Base-by-base conservation (phyloP, 495 filamentous ascomycete species). In the Pseudevernia furfuracea region DNA sequence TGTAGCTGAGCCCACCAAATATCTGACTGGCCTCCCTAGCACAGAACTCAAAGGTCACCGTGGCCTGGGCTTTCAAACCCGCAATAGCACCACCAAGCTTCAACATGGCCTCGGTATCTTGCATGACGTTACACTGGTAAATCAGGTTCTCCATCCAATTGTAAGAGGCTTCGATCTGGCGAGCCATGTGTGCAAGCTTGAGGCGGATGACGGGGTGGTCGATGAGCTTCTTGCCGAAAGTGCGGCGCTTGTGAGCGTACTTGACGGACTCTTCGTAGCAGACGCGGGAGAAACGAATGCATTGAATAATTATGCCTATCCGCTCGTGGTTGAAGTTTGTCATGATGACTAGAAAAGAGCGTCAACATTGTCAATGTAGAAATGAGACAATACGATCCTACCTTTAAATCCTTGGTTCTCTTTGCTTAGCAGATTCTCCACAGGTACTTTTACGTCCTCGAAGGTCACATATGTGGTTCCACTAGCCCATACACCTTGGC, bases 281-380 rank as follows among this genome's bases (percentile, higher is more conserved):
- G 65, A 98, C 94, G 71, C 94, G 91, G 39, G 90, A 85, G 84
- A 98, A 97, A 64, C 94, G 92, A 61, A 94, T 73, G 67, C 87
- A 96, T 77, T 98, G 94, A 80, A 98, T 98, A 76, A 97, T 91
- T 75, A 97, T 97, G 57, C 94, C 94, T 66, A 98, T 91, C 59
- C 94, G 89, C 78, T 97, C 94, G 82, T 97, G 94, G 82, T 98
- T 98, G 82, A 98, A 98, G 82, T 98, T 98, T 64, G 91, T 95
- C 91, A 96, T 95, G 79, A 95, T 89, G 61, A 91, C 91, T 82
- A 57, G 12, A 39, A 25, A 12, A 6, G 38, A 66, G 59, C 65
- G 23, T 66, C n/a, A 68, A 46, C 67, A 55, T 57, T 68, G 49
- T 68, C 60, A 67, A 66, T 19, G 1, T 11, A 25, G 30, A 36